phyloP scores from a whole-genome alignment of 2,329 filamentous ascomycete species.

The Penicillium occitanis region DNA sequence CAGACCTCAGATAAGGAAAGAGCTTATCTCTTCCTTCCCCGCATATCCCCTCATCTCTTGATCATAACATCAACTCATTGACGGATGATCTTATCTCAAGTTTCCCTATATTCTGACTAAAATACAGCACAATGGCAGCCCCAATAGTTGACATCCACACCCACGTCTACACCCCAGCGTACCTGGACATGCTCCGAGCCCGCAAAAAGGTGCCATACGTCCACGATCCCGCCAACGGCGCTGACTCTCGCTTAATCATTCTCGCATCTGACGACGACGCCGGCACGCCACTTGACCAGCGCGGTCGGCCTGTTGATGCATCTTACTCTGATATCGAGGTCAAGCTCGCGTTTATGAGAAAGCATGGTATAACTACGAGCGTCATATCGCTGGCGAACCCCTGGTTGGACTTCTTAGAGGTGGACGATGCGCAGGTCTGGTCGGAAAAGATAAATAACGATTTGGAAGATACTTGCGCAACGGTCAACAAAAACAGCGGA shows the following conservation, averaged over 20 bases:
- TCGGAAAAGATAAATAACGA: slow-evolving; percentile 74
- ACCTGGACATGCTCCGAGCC: slow-evolving; percentile 57
- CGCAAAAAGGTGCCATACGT: slow-evolving; percentile 51
- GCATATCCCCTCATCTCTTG: slow-evolving; percentile 9
- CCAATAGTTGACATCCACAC: slow-evolving; percentile 61
- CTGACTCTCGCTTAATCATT: slow-evolving; percentile 47
- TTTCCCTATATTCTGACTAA: not conserved
- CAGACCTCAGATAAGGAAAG: not conserved
- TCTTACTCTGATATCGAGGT: slow-evolving; percentile 78
- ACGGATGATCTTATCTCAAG: not conserved
- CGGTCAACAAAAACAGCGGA: slow-evolving; percentile 33
- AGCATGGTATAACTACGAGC: slow-evolving; percentile 75
- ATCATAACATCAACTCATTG: not conserved
- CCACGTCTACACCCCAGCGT: slow-evolving; percentile 62
- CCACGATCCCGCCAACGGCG: slow-evolving; percentile 38
- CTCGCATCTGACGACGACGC: slow-evolving; percentile 48
- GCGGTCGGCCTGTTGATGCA: slow-evolving; percentile 77
- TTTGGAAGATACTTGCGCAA: slow-evolving; percentile 68
- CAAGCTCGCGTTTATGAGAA: slow-evolving; percentile 86
- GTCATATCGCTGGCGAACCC: slow-evolving; percentile 90
- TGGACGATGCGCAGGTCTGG: slow-evolving; percentile 60
- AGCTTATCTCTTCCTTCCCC: slow-evolving; percentile 14
- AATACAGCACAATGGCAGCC: slow-evolving; percentile 30
- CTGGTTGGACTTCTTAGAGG: slow-evolving; percentile 80
- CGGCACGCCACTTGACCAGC: slow-evolving; percentile 43